Conservation (phyloP, 176 grass and related monocot species). For the Oryza officinalis region DNA sequence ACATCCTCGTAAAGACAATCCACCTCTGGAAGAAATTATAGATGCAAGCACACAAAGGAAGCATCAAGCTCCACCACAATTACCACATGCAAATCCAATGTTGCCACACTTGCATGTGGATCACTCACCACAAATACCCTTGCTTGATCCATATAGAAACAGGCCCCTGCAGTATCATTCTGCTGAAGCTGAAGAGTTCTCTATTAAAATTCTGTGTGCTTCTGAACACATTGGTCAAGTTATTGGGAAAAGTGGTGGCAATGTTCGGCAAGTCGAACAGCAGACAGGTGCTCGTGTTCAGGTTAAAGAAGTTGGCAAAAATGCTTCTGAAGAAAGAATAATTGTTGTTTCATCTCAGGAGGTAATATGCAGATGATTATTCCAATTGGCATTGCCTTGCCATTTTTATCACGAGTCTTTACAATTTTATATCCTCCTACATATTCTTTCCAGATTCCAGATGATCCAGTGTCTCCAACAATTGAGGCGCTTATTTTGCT, state of each 20-base stretch:
- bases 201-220: slow-evolving; percentile 75
- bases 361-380: slow-evolving; percentile 54
- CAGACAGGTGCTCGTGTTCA: slow-evolving; percentile 83
- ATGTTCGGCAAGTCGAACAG: slow-evolving; percentile 80
- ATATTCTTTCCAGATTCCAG: slow-evolving; percentile 58
- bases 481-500: slow-evolving; percentile 91
- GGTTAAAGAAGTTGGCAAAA: slow-evolving; percentile 74
- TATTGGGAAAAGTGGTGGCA: slow-evolving; percentile 84
- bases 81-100: slow-evolving; percentile 52
- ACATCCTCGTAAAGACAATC: slow-evolving; percentile 89
- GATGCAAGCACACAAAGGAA: slow-evolving; percentile 76
- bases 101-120: slow-evolving; percentile 50
- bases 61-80: slow-evolving; percentile 40
- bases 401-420: slow-evolving; percentile 5
- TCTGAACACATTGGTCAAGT: slow-evolving; percentile 80
- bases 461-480: slow-evolving; percentile 75
- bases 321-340: slow-evolving; percentile 69
- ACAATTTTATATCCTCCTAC: slow-evolving; percentile 26
- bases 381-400: slow-evolving; percentile 21
- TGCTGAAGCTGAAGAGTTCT: slow-evolving; percentile 72
- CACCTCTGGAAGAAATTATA: slow-evolving; percentile 90
- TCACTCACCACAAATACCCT: slow-evolving; percentile 48
- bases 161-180: slow-evolving; percentile 52
- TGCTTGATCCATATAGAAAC: slow-evolving; percentile 67
- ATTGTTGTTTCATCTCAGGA: slow-evolving; percentile 86